Evolutionary conservation across 179 eudicot genomes (phyloP).

Genomic region (Drosera spatulata): DNA sequence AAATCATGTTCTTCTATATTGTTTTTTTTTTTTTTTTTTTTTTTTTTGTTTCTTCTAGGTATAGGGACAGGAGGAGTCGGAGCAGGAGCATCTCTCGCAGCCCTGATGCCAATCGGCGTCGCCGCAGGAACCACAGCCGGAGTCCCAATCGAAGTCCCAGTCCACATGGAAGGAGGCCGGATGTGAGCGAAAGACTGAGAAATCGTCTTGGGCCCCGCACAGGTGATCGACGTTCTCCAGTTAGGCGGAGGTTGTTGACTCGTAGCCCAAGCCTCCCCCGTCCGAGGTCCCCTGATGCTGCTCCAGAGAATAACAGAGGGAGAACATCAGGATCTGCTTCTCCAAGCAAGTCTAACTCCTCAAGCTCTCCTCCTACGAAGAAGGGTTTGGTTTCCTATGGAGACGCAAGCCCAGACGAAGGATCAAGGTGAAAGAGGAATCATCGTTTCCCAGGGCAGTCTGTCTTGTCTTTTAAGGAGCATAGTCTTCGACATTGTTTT

Average conservation of each 20-base stretch:
- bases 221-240: slow-evolving; percentile 28
- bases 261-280: slow-evolving; percentile 34
- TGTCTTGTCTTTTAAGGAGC: too few relatives aligned
- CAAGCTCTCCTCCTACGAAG: slow-evolving; percentile 64
- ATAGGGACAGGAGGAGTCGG: slow-evolving; percentile 55
- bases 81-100: slow-evolving; percentile 61
- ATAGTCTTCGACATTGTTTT: too few relatives aligned
- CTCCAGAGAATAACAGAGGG: slow-evolving; percentile 13
- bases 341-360: slow-evolving; percentile 29
- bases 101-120: slow-evolving; percentile 33
- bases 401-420: slow-evolving; percentile 60
- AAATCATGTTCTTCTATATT: neutral
- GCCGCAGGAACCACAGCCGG: slow-evolving; percentile 38
- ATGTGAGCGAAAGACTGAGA: slow-evolving; percentile 54
- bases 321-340: slow-evolving; percentile 15
- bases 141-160: slow-evolving; percentile 60
- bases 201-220: slow-evolving; percentile 70
- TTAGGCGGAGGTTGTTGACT: slow-evolving; percentile 37
- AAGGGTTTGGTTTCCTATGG: slow-evolving; percentile 85
- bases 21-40: too few relatives aligned
- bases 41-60: slow-evolving; percentile 11
- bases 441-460: too few relatives aligned
- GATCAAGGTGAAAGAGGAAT: slow-evolving; percentile 12
- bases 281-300: slow-evolving; percentile 47
- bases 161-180: slow-evolving; percentile 47